phyloP scores from a whole-genome alignment of 176 grass and related monocot species.

The Ensete ventricosum region DNA sequence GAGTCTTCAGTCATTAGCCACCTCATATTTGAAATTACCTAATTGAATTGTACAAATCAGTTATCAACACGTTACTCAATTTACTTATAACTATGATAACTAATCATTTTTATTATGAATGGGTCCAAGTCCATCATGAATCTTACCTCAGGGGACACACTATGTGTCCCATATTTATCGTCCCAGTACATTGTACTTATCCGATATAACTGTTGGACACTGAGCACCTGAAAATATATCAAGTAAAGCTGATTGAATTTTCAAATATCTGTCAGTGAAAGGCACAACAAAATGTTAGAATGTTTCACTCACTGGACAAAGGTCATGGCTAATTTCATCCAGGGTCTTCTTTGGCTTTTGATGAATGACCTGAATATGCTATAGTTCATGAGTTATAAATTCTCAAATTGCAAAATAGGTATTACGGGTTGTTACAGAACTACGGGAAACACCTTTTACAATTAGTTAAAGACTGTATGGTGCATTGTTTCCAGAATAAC shows the following conservation, averaged over 20 bases:
- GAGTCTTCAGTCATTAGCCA: constrained; percentile 37
- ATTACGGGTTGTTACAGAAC: not conserved
- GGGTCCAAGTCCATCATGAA: not conserved
- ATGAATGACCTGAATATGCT: constrained; percentile 80
- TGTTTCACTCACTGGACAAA: constrained; percentile 49
- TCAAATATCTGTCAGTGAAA: not conserved
- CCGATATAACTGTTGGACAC: constrained; percentile 52
- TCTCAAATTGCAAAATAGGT: not conserved
- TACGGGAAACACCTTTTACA: not conserved
- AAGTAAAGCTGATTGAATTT: not conserved
- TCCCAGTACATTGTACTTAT: constrained; percentile 70
- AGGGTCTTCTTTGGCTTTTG: constrained; percentile 99
- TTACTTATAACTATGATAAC: not conserved
- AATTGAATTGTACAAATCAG: not conserved
- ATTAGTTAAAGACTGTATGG: too few relatives aligned
- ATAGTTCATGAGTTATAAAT: constrained; percentile 15
- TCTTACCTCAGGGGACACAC: constrained; percentile 42
- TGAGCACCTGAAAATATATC: constrained; percentile 27
- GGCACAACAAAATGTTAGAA: not conserved
- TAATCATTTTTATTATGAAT: not conserved
- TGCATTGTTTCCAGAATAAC: too few relatives aligned
- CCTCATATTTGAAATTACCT: constrained; percentile 45
- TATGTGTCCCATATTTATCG: constrained; percentile 47
- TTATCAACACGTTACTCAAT: not conserved
- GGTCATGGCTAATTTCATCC: constrained; percentile 95